Percentiles rank a stretch among this genome's conserved stretches.
Evolutionary conservation across 2,329 filamentous ascomycete genomes (phyloP).

Genomic region (Penicillium palitans): DNA sequence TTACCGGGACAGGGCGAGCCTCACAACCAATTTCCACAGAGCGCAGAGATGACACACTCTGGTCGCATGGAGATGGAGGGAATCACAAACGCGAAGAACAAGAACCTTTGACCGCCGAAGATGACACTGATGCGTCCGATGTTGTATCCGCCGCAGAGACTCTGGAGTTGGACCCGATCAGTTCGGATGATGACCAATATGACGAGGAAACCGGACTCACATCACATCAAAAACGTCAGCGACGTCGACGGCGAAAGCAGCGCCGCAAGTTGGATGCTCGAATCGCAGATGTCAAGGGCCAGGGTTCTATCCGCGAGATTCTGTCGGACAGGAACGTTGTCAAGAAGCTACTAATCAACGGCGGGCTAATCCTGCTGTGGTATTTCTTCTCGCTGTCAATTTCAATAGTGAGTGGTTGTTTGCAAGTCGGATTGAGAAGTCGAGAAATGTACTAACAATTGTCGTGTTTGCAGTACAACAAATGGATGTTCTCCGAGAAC

Average conservation of each 20-base stretch:
- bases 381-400: conserved; percentile 91
- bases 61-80: conserved; percentile 26
- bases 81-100: conserved; percentile 36
- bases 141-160: conserved; percentile 47
- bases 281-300: conserved; percentile 61
- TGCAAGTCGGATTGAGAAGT: neutral
- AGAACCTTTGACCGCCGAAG: conserved; percentile 32
- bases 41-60: conserved; percentile 34
- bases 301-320: conserved; percentile 61
- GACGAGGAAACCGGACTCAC: conserved; percentile 91
- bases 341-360: conserved; percentile 70
- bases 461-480: conserved; percentile 75
- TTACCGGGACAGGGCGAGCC: conserved; percentile 52
- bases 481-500: conserved; percentile 95
- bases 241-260: conserved; percentile 66
- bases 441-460: conserved; percentile 14
- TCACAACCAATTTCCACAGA: conserved; percentile 40
- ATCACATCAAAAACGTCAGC: conserved; percentile 64
- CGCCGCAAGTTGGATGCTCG: conserved; percentile 70
- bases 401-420: conserved; percentile 67
- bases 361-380: conserved; percentile 82
- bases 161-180: conserved; percentile 58
- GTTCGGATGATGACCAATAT: conserved; percentile 73
- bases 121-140: conserved; percentile 43
- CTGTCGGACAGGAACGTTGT: conserved; percentile 74